A percentile compares a stretch with the other conserved stretches of the same genome.
Evolutionary conservation across 345 rosid genomes (phyloP).

Genomic region (Linum lewisii): DNA sequence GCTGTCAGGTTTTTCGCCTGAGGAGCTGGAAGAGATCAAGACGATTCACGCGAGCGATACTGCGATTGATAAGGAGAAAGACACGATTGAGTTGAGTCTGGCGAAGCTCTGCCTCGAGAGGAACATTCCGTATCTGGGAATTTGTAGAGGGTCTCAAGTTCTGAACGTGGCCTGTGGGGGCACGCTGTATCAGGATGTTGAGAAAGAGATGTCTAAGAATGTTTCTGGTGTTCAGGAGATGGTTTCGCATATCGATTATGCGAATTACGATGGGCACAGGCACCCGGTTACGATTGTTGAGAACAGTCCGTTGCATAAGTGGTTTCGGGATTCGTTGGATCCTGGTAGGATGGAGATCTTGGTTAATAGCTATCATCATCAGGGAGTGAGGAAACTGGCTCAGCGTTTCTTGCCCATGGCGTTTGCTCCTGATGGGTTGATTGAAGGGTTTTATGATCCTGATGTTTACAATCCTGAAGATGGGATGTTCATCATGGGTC

Average conservation of each 20-base stretch:
- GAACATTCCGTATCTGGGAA: slow-evolving; percentile 55
- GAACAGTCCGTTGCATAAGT: slow-evolving; percentile 40
- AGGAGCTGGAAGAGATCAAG: slow-evolving; percentile 45
- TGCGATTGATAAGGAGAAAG: slow-evolving; percentile 46
- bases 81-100: slow-evolving; percentile 43
- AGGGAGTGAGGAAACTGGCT: slow-evolving; percentile 52
- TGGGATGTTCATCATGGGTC: slow-evolving; percentile 52
- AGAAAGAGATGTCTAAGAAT: slow-evolving; percentile 30
- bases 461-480: slow-evolving; percentile 43
- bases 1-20: slow-evolving; percentile 28
- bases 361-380: slow-evolving; percentile 65
- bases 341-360: slow-evolving; percentile 41
- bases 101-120: slow-evolving; percentile 53
- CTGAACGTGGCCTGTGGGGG: slow-evolving; percentile 68
- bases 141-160: slow-evolving; percentile 65
- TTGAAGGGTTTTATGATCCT: slow-evolving; percentile 73
- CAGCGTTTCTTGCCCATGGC: slow-evolving; percentile 53
- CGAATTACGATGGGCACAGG: slow-evolving; percentile 48
- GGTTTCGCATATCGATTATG: slow-evolving; percentile 39
- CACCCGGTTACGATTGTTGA: slow-evolving; percentile 36
- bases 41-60: slow-evolving; percentile 40
- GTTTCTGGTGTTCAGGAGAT: slow-evolving; percentile 12
- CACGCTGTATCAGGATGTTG: slow-evolving; percentile 50
- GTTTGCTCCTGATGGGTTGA: slow-evolving; percentile 50
- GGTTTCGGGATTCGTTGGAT: slow-evolving; percentile 46